phyloP scores from a whole-genome alignment of 306 rosid species.

The Herpetospermum pedunculosum region DNA sequence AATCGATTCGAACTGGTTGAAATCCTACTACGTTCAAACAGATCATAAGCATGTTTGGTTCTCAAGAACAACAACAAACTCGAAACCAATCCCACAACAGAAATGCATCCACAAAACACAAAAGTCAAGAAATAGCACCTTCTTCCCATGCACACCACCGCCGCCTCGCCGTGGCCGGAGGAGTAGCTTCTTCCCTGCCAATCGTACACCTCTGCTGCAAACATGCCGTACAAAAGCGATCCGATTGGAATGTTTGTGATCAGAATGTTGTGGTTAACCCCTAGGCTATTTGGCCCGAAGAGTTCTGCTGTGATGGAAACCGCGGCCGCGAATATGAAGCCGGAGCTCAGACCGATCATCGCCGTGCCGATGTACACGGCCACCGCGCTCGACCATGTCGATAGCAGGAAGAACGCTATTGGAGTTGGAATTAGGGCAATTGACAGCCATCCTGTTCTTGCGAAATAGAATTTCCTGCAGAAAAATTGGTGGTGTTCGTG shows the following conservation, averaged over 20 bases:
- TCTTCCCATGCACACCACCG: slow-evolving; percentile 80
- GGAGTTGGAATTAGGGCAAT: slow-evolving; percentile 85
- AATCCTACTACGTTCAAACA: slow-evolving; percentile 49
- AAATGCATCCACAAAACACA: slow-evolving; percentile 71
- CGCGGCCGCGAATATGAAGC: slow-evolving; percentile 92
- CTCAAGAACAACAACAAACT: slow-evolving; percentile 63
- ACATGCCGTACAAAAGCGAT: slow-evolving; percentile 66
- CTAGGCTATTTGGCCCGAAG: slow-evolving; percentile 68
- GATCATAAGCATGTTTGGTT: slow-evolving; percentile 71
- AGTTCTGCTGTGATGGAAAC: slow-evolving; percentile 87
- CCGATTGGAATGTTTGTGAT: slow-evolving; percentile 91
- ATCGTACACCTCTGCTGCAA: slow-evolving; percentile 76
- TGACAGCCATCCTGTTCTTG: slow-evolving; percentile 89
- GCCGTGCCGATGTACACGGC: slow-evolving; percentile 59
- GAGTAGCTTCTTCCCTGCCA: slow-evolving; percentile 27
- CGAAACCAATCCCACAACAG: slow-evolving; percentile 54
- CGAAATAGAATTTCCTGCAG: slow-evolving; percentile 79
- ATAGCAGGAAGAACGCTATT: slow-evolving; percentile 62
- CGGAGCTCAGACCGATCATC: slow-evolving; percentile 76
- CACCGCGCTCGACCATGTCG: slow-evolving; percentile 30
- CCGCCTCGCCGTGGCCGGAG: slow-evolving; percentile 20
- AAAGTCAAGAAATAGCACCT: slow-evolving; percentile 66
- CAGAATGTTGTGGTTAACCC: slow-evolving; percentile 86
- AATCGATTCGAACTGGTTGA: slow-evolving; percentile 23
- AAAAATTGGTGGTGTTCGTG: background rate